A percentile compares a stretch with the other conserved stretches of the same genome.
These are phyloP conservation scores for Coemansia sp. DNA, from an alignment of 192 early-diverging fungal genomes.

Conservation along the genomic window DNA sequence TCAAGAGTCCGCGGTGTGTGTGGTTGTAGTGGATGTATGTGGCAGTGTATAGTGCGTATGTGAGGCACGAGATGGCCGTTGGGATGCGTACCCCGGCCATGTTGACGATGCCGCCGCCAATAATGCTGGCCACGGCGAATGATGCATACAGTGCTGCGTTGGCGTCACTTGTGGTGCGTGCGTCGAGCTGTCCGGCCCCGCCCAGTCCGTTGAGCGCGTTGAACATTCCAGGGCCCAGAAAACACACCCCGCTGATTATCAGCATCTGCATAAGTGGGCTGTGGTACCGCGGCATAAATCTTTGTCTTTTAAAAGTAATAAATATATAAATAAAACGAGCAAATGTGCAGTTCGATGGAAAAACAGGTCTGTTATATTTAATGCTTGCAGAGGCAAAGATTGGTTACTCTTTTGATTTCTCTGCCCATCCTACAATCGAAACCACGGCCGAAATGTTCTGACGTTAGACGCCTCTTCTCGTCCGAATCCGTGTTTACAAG, in stretches of 20 bases:
- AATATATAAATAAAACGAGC: background rate
- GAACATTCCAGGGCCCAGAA: constrained; percentile 79
- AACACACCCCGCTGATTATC: constrained; percentile 69
- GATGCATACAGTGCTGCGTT: constrained; percentile 73
- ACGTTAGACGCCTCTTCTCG: too few relatives aligned
- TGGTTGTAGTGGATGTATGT: constrained; percentile 69
- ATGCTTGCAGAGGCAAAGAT: too few relatives aligned
- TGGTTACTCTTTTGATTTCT: too few relatives aligned
- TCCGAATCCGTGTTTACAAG: too few relatives aligned
- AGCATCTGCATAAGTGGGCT: constrained; percentile 68
- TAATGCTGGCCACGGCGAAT: constrained; percentile 72
- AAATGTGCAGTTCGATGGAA: background rate
- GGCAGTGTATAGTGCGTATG: constrained; percentile 73
- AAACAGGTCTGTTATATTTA: background rate
- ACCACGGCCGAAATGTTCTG: too few relatives aligned
- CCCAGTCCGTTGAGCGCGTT: constrained; percentile 68
- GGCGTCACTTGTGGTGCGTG: constrained; percentile 64
- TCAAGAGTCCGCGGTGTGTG: constrained; percentile 59
- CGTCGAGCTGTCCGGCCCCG: constrained; percentile 64
- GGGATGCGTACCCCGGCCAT: constrained; percentile 69
- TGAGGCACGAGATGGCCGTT: constrained; percentile 62
- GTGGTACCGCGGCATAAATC: constrained; percentile 42
- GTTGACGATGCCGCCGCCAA: constrained; percentile 78
- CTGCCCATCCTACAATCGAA: too few relatives aligned
- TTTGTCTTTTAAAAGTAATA: background rate